Percentiles rank a stretch among this genome's conserved stretches.
Conservation (phyloP, 345 rosid species). For the Hibiscus trionum region DNA sequence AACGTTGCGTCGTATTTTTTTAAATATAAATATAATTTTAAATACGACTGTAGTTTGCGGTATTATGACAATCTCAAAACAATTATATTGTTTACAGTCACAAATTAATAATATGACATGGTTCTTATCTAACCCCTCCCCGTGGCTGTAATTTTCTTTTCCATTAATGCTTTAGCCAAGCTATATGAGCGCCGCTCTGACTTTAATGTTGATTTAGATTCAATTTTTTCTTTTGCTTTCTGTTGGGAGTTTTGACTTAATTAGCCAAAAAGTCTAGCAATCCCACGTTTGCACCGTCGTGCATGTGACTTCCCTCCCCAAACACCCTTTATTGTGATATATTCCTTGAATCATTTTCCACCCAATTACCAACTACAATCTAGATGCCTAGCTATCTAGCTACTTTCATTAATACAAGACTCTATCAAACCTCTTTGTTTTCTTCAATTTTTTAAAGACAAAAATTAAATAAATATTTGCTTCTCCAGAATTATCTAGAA, state of each 20-base stretch:
- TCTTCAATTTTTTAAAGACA: too few relatives aligned
- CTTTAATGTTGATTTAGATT: background rate
- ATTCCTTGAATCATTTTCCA: background rate
- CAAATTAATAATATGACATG: too few relatives aligned
- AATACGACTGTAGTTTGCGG: too few relatives aligned
- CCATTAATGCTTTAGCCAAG: background rate
- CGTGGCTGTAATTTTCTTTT: background rate
- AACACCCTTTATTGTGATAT: background rate
- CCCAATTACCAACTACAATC: conserved; percentile 1
- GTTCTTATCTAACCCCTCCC: background rate
- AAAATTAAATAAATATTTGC: too few relatives aligned
- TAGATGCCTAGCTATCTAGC: background rate
- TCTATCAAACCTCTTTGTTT: background rate
- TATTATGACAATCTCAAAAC: too few relatives aligned
- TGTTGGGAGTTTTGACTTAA: background rate
- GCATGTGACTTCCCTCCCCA: background rate
- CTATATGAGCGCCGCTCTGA: conserved; percentile 5
- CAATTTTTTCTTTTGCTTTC: background rate
- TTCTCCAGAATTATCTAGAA: too few relatives aligned
- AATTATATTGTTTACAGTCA: too few relatives aligned
- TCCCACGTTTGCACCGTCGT: background rate
- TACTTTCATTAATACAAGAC: background rate
- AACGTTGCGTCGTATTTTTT: too few relatives aligned
- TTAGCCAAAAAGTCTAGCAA: background rate
- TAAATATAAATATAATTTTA: too few relatives aligned